Base-by-base conservation (phyloP, 768 basidiomycete species). In the Postia placenta region DNA sequence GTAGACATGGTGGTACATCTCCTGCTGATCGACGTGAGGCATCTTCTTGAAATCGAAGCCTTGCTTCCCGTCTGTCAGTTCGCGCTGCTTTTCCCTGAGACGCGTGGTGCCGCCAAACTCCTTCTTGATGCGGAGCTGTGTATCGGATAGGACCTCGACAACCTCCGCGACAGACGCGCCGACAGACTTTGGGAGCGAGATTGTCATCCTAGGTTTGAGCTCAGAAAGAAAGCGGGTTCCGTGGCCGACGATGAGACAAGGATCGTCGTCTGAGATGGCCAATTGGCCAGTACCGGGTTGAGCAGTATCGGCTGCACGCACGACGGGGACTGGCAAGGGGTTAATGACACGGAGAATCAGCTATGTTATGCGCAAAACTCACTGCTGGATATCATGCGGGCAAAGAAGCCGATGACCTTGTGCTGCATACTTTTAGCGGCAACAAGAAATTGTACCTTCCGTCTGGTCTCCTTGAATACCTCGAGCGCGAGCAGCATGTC, bases 1-100 rank as follows among this genome's bases (percentile, higher is more conserved):
- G 66, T 96, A 99, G 3, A 98, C 96, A 50, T 90, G 76, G n/a
- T 84, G 81, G 67, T 97, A 99, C 84, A 96, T 96, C 46, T 90
- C 81, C 53, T 87, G 81, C 63, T 98, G 96, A 69, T 98, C 88
- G 52, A 99, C 81, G 62, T 85, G 85, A 1, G 94, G 92, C 49
- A 98, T 66, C 35, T 71, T 74, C 68, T 94, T 92, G 75, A 83
- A 97, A 11, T 82, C 72, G 42, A 95, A 53, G 0, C 93, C 93
- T 22, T 61, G 64, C 35, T 71, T 56, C 7, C 83, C 82, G 40
- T 79, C 68, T 42, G 69, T 68, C 28, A 76, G 60, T 60, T 90
- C 86, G 26, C 74, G 70, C 45, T 80, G 54, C 62, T 81, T 81
- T 56, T 91, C 88, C 49, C 80, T 76, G 42, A 87, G 70, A 35